Base-by-base conservation (phyloP, 2,329 filamentous ascomycete genomes). In the Aspergillus ustus region DNA sequence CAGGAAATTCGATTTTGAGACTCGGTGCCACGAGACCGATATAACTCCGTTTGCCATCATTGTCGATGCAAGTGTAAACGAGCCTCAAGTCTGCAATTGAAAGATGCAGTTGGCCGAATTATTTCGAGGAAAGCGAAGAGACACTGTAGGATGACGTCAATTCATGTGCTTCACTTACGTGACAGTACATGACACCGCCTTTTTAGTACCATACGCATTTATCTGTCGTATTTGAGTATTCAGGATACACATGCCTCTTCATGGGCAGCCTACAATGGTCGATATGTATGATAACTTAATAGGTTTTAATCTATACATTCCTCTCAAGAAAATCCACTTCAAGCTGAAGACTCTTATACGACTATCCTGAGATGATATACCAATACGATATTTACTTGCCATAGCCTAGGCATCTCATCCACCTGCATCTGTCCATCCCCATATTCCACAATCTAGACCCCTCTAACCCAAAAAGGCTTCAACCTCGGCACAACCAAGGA, bases 161-260 rank as follows among this genome's bases (percentile, higher is more conserved):
- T 25, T 55, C 65, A 67, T 64, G 61, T 63, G 60, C 59, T 52
- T 50, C 25, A 20, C 17, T 19, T 22, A 13, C 11, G 19, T 62
- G 52, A 62, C 60, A 61, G 22, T 61, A 63, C 64, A 22, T 64
- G 60, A 66, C 63, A 60, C 44, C n/a, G 7, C 3, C 28, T 25
- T 9, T n/a, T 19, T 28, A 29, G 11, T 2, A 13, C 6, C 31
- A 19, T 20, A 29, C 17, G 19, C 7, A 20, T 6, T 25, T n/a
- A 20, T 45, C 19, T 4, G 9, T 11, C 7, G 28, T 28, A 58
- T 50, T 37, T 15, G 7, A 44, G 55, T 51, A 51, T 43, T 48
- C 13, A 7, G 13, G 19, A 59, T 52, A 59, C 48, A 4, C 29
- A 22, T 46, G 22, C 22, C 28, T 44, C 28, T 44, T 5, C 28